A percentile compares a stretch with the other conserved stretches of the same genome.
Evolutionary conservation across 768 basidiomycete species (phyloP).

Genomic region (Suillus hirtellus): DNA sequence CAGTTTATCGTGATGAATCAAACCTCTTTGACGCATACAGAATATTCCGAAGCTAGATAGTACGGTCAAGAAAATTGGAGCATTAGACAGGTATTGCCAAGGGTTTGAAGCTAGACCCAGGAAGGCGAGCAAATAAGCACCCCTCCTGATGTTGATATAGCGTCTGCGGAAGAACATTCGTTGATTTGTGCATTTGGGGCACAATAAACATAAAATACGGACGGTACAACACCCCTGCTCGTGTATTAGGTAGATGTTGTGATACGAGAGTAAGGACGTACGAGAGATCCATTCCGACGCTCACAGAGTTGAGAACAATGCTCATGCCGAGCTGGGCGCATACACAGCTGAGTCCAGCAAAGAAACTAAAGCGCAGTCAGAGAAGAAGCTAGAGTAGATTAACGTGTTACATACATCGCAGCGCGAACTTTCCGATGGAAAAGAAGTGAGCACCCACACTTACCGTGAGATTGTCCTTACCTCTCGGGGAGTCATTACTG

Average conservation of each 20-base stretch:
- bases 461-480: conserved; percentile 3
- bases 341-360: conserved; percentile 22
- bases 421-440: conserved; percentile 7
- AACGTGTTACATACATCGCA: conserved; percentile 12
- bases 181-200: background rate
- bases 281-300: conserved; percentile 24
- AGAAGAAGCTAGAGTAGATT: conserved; percentile 1
- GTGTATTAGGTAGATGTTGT: background rate
- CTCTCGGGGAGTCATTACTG: conserved; percentile 11
- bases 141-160: conserved; percentile 16
- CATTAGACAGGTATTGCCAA: conserved; percentile 15
- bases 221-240: background rate
- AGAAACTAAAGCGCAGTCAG: conserved; percentile 16
- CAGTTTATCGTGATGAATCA: conserved; percentile 1
- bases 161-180: conserved; percentile 5
- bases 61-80: conserved; percentile 12
- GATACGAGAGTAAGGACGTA: background rate
- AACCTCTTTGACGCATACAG: conserved; percentile 2
- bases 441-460: background rate
- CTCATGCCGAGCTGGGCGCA: conserved; percentile 21
- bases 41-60: conserved; percentile 15
- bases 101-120: conserved; percentile 13
- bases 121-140: conserved; percentile 15
- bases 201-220: background rate
- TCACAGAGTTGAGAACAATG: conserved; percentile 23